A percentile compares a stretch with the other conserved stretches of the same genome.
Conservation (phyloP, 2,329 filamentous ascomycete species). For the Remersonia thermophila region DNA sequence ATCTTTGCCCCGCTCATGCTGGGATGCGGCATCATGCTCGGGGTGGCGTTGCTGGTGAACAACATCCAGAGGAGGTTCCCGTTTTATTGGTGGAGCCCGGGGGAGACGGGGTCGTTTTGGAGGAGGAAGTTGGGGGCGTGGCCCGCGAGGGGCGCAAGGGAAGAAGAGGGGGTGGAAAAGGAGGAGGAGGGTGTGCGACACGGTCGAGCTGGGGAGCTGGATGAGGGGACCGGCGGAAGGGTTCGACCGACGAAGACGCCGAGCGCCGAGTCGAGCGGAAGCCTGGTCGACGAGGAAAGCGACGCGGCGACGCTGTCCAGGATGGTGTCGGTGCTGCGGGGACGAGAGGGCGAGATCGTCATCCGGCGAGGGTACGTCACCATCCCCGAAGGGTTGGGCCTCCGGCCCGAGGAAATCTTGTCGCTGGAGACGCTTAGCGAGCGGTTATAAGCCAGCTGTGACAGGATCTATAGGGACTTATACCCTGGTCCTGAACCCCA, state of each 20-base stretch:
- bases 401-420: conserved; percentile 13
- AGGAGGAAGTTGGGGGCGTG: background rate
- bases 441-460: conserved; percentile 13
- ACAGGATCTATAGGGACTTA: no score
- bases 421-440: conserved; percentile 14
- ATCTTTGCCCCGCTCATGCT: conserved; percentile 51
- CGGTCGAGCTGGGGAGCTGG: background rate
- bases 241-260: no score
- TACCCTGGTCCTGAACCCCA: no score
- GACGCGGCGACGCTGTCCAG: background rate
- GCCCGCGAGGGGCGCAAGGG: background rate
- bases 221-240: no score
- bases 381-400: conserved; percentile 11
- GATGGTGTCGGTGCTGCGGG: conserved; percentile 1
- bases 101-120: conserved; percentile 20
- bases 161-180: background rate
- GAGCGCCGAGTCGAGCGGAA: conserved; percentile 1
- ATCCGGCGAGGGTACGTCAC: conserved; percentile 9
- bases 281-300: conserved; percentile 1
- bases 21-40: conserved; percentile 48
- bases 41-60: conserved; percentile 51
- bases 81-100: conserved; percentile 56
- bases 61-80: conserved; percentile 58
- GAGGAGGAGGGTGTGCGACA: background rate
- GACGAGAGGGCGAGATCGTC: conserved; percentile 5